Percentiles rank a stretch among this genome's conserved stretches.
These are phyloP conservation scores for Saturnispora kantuleensis DNA, from an alignment of 805 yeast genomes.

Conservation along the genomic window DNA sequence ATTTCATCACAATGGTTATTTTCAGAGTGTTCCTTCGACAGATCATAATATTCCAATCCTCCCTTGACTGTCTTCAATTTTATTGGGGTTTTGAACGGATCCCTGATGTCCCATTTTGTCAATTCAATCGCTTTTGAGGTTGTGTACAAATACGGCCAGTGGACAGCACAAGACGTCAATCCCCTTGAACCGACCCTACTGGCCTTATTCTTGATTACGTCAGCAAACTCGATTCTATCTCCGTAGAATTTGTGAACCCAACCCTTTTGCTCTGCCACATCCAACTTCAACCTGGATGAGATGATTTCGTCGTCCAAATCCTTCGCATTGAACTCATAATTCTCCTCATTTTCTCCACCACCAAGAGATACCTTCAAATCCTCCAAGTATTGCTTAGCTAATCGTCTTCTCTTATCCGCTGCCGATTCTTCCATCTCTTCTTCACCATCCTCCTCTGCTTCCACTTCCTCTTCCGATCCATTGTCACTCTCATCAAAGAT, in stretches of 20 bases:
- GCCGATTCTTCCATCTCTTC: conserved; percentile 69
- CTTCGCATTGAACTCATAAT: conserved; percentile 70
- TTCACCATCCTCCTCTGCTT: conserved; percentile 43
- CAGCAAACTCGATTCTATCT: conserved; percentile 36
- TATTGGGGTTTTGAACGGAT: conserved; percentile 47
- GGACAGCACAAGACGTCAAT: conserved; percentile 45
- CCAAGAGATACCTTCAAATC: conserved; percentile 51
- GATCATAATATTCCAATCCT: conserved; percentile 37
- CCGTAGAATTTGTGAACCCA: conserved; percentile 63
- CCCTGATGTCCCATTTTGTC: conserved; percentile 67
- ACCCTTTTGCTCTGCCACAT: conserved; percentile 87
- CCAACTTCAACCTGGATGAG: conserved; percentile 68
- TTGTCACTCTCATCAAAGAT: conserved; percentile 22
- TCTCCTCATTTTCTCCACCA: conserved; percentile 13
- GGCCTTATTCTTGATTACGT: conserved; percentile 28
- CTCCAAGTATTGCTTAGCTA: conserved; percentile 86
- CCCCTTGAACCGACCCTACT: conserved; percentile 50
- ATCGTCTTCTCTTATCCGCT: conserved; percentile 87
- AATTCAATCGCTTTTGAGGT: conserved; percentile 74
- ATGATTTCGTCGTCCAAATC: conserved; percentile 85
- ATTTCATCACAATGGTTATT: conserved; percentile 76
- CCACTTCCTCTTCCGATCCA: conserved; percentile 20
- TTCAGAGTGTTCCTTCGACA: conserved; percentile 39
- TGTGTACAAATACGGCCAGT: conserved; percentile 58
- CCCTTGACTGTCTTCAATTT: conserved; percentile 58